A percentile compares a stretch with the other conserved stretches of the same genome.
These are phyloP conservation scores for Uncinocarpus reesii DNA, from an alignment of 2,329 filamentous ascomycete species.

Conservation along the genomic window DNA sequence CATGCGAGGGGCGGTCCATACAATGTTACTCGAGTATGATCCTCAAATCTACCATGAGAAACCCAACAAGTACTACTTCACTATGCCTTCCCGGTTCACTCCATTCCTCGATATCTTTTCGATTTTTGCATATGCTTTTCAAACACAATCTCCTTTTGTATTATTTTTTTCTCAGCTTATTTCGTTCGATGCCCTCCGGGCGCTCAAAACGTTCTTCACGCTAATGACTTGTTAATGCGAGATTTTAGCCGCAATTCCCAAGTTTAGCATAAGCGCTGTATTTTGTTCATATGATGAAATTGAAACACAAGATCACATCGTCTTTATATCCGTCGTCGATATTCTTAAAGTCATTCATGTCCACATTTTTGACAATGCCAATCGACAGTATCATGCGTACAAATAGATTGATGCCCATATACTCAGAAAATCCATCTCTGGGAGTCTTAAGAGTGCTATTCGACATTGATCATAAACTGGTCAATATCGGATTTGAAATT, in stretches of 20 bases:
- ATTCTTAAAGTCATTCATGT: background rate
- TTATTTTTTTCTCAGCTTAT: constrained; percentile 2
- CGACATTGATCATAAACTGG: too few species aligned
- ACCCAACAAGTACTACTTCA: too few species aligned
- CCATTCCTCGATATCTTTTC: background rate
- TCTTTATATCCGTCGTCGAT: too few species aligned
- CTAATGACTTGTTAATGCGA: background rate
- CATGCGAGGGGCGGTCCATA: background rate
- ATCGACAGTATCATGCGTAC: too few species aligned
- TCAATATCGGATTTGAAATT: too few species aligned
- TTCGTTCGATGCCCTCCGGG: background rate
- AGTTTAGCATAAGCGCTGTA: constrained; percentile 7
- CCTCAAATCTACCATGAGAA: too few species aligned
- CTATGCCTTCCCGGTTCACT: background rate
- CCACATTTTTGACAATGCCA: background rate
- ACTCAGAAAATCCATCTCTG: too few species aligned
- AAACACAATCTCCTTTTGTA: constrained; percentile 1
- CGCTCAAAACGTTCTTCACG: background rate
- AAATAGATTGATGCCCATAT: too few species aligned
- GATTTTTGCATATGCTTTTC: constrained; percentile 5
- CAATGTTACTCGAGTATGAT: too few species aligned
- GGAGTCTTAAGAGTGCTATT: too few species aligned
- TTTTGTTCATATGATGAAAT: constrained; percentile 4
- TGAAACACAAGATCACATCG: background rate
- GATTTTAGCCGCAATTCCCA: background rate